These are phyloP conservation scores for Alternaria solani DNA, from an alignment of 2,329 filamentous ascomycete species.

Conservation along the genomic window DNA sequence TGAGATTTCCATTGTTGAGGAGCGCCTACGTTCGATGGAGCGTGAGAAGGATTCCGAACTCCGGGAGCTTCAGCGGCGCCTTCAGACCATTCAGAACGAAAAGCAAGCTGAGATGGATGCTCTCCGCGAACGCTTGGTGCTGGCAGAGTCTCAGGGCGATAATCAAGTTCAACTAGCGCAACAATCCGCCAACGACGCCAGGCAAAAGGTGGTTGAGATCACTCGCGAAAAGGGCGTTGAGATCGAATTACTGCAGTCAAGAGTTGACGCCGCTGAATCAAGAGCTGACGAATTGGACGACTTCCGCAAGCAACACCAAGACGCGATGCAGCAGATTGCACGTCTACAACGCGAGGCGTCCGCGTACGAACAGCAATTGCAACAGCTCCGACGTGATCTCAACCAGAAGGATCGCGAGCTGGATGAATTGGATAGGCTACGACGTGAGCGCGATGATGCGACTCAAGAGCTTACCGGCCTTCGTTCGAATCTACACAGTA, in stretches of 20 bases:
- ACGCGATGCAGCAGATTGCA: constrained; percentile 46
- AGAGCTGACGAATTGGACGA: constrained; percentile 49
- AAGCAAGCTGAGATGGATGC: constrained; percentile 54
- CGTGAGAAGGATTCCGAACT: constrained; percentile 50
- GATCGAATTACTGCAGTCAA: constrained; percentile 46
- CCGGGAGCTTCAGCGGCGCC: constrained; percentile 46
- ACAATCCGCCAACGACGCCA: constrained; percentile 51
- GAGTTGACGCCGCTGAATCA: constrained; percentile 47
- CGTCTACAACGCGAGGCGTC: constrained; percentile 40
- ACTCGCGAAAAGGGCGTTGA: constrained; percentile 51
- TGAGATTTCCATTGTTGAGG: constrained; percentile 41
- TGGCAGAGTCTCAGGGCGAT: constrained; percentile 52
- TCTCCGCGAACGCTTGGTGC: constrained; percentile 50
- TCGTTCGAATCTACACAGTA: constrained; percentile 38
- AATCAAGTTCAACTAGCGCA: constrained; percentile 52
- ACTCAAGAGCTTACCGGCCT: constrained; percentile 43
- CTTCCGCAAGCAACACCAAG: constrained; percentile 45
- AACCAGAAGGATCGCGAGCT: constrained; percentile 43
- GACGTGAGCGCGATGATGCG: constrained; percentile 45
- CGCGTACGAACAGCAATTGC: constrained; percentile 43
- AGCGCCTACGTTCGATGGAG: constrained; percentile 42
- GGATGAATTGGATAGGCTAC: constrained; percentile 34
- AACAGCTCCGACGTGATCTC: constrained; percentile 41
- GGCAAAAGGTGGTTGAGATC: constrained; percentile 48
- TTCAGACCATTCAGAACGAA: constrained; percentile 41